phyloP scores from a whole-genome alignment of 2,329 filamentous ascomycete genomes.

The Trichoderma sp. region DNA sequence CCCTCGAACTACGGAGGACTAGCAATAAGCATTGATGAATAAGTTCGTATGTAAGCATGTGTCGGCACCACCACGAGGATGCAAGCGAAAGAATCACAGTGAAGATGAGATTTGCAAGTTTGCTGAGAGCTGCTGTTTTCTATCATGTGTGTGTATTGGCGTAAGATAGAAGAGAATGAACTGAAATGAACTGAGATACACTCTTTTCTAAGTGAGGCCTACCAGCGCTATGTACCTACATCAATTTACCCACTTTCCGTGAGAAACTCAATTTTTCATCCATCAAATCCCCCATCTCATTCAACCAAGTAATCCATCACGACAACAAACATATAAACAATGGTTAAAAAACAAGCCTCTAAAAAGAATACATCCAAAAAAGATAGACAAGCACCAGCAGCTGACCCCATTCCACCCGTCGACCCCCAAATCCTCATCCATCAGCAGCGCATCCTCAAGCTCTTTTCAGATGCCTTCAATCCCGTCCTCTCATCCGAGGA shows the following conservation, averaged over 20 bases:
- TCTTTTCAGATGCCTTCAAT: constrained; percentile 69
- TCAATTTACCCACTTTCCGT: neutral
- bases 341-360: neutral
- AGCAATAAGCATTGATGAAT: neutral
- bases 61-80: neutral
- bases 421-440: constrained; percentile 27
- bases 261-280: constrained; percentile 1
- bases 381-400: neutral
- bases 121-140: neutral
- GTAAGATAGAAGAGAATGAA: neutral
- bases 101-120: neutral
- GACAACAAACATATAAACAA: neutral
- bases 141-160: neutral
- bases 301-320: neutral
- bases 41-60: neutral
- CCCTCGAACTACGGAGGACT: neutral
- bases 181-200: neutral
- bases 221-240: neutral
- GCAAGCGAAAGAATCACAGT: neutral
- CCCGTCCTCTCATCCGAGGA: constrained; percentile 47
- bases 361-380: neutral
- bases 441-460: constrained; percentile 71
- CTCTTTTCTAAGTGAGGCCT: neutral
- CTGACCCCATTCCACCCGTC: neutral
- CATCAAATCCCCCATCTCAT: neutral